These are phyloP conservation scores for Bipolaris gigantea DNA, from an alignment of 2,329 filamentous ascomycete genomes.

Conservation along the genomic window DNA sequence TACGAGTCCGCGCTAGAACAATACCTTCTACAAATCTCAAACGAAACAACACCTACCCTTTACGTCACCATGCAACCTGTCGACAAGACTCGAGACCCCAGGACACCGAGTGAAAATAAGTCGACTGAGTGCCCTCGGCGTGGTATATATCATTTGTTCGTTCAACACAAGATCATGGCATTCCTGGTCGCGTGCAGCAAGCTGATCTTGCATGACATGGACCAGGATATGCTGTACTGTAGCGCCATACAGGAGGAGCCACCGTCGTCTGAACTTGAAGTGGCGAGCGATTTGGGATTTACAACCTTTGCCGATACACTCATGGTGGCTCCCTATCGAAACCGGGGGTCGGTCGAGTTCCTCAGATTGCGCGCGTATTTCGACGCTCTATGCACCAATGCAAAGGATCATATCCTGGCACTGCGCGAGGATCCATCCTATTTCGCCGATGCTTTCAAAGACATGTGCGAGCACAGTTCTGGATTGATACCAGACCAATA, in stretches of 20 bases:
- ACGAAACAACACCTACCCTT: background rate
- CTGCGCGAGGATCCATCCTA: conserved; percentile 12
- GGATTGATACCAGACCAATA: background rate
- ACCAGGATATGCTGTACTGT: background rate
- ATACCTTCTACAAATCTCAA: background rate
- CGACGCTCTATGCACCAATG: background rate
- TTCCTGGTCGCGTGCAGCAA: conserved; percentile 5
- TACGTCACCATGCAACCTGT: background rate
- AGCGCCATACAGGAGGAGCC: background rate
- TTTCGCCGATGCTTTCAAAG: conserved; percentile 5
- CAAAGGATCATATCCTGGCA: conserved; percentile 8
- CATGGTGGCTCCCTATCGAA: background rate
- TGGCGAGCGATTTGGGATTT: background rate
- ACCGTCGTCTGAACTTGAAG: background rate
- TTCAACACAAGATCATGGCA: conserved; percentile 1
- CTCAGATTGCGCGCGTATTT: background rate
- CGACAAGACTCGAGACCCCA: background rate
- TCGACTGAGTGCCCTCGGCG: background rate
- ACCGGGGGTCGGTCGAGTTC: background rate
- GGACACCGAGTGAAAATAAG: background rate
- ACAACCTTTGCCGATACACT: background rate
- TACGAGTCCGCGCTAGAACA: background rate
- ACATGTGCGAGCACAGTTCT: background rate
- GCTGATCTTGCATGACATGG: conserved; percentile 1
- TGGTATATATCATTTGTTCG: background rate